phyloP scores from a whole-genome alignment of 192 early-diverging fungal genomes.

The Ramicandelaber brevisporus region DNA sequence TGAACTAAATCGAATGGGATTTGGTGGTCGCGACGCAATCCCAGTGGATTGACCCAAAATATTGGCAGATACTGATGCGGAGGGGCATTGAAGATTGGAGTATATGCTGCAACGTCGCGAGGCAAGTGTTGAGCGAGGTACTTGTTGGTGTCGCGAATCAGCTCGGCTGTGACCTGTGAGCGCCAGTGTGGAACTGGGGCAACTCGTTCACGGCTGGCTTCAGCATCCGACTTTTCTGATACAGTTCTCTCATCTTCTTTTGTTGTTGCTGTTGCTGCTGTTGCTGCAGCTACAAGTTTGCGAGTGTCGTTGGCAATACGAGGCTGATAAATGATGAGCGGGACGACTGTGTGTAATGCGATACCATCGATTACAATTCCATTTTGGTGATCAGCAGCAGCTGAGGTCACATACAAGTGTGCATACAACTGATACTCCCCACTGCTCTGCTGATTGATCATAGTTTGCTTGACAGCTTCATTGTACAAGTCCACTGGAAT shows the following conservation, averaged over 20 bases:
- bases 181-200: slow-evolving; percentile 1
- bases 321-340: neutral
- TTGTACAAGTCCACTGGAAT: too few species aligned
- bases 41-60: slow-evolving; percentile 17
- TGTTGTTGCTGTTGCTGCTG: neutral
- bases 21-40: slow-evolving; percentile 10
- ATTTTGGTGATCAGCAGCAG: neutral
- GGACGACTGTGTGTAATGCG: neutral
- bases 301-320: neutral
- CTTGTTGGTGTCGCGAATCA: slow-evolving; percentile 1
- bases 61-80: slow-evolving; percentile 13
- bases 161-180: neutral
- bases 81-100: neutral
- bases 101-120: neutral
- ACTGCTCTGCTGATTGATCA: too few species aligned
- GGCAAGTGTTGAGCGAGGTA: neutral
- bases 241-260: neutral
- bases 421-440: too few species aligned
- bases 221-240: too few species aligned
- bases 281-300: neutral
- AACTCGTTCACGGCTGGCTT: too few species aligned
- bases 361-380: neutral
- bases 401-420: too few species aligned
- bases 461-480: too few species aligned
- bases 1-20: slow-evolving; percentile 7